These are phyloP conservation scores for Citeromyces matritensis DNA, from an alignment of 805 yeast species.

Conservation along the genomic window DNA sequence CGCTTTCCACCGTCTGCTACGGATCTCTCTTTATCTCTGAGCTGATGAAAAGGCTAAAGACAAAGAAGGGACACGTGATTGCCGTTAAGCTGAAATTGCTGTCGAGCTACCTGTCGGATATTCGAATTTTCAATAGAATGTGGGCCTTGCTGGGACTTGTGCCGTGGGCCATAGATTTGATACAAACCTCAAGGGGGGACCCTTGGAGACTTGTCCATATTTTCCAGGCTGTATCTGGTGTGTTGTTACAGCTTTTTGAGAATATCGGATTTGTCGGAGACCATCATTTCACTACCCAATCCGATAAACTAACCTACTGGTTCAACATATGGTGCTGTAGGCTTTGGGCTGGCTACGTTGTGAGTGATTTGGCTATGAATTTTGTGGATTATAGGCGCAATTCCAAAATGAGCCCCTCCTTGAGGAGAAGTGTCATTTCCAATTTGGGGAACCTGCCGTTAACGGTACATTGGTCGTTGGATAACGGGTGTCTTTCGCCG, in stretches of 20 bases:
- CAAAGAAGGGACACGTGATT: not conserved
- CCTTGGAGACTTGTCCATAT: slow-evolving; percentile 3
- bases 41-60: slow-evolving; percentile 4
- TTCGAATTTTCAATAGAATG: slow-evolving; percentile 19
- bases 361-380: slow-evolving; percentile 7
- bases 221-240: slow-evolving; percentile 11
- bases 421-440: slow-evolving; percentile 8
- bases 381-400: slow-evolving; percentile 2
- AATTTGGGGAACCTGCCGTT: slow-evolving; percentile 19
- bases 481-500: slow-evolving; percentile 15
- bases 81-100: slow-evolving; percentile 9
- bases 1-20: slow-evolving; percentile 17
- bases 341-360: slow-evolving; percentile 18
- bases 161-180: slow-evolving; percentile 8
- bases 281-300: slow-evolving; percentile 13
- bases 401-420: slow-evolving; percentile 2
- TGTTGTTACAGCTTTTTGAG: slow-evolving; percentile 17
- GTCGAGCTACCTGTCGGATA: slow-evolving; percentile 16
- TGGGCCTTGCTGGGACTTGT: slow-evolving; percentile 16
- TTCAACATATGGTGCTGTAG: slow-evolving; percentile 15
- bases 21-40: slow-evolving; percentile 12
- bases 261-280: slow-evolving; percentile 16
- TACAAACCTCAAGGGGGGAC: slow-evolving; percentile 2
- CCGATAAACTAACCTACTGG: slow-evolving; percentile 8
- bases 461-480: slow-evolving; percentile 20